phyloP scores from a whole-genome alignment of 148 eudicot species.

The Chenopodium berlandieri region DNA sequence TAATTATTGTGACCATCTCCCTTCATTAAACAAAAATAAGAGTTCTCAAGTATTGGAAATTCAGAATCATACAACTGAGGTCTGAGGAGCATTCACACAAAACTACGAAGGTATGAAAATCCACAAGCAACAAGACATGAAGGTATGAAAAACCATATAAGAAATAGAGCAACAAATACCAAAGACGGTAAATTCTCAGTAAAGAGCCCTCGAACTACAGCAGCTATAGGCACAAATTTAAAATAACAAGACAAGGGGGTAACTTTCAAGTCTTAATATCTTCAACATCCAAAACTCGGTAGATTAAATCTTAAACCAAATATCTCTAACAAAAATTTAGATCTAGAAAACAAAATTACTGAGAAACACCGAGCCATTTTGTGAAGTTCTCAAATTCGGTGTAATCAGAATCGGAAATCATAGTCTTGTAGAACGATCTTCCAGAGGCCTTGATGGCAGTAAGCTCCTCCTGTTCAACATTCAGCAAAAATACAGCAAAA shows the following conservation, averaged over 20 bases:
- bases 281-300: slow-evolving; percentile 6
- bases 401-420: slow-evolving; percentile 45
- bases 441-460: slow-evolving; percentile 36
- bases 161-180: not conserved
- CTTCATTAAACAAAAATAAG: too few species aligned
- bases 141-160: not conserved
- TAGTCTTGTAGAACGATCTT: slow-evolving; percentile 39
- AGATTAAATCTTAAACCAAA: not conserved
- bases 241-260: not conserved
- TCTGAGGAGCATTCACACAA: too few species aligned
- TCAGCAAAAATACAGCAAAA: not conserved
- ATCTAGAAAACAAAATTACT: slow-evolving; percentile 22
- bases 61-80: too few species aligned
- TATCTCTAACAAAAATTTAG: slow-evolving; percentile 24
- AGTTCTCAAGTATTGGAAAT: too few species aligned
- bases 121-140: too few species aligned
- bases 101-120: too few species aligned
- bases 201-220: not conserved
- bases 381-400: slow-evolving; percentile 45
- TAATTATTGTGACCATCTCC: too few species aligned
- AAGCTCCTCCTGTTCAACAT: slow-evolving; percentile 30
- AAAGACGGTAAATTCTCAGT: not conserved
- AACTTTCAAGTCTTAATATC: not conserved
- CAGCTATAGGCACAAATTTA: not conserved
- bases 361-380: slow-evolving; percentile 46